phyloP scores from a whole-genome alignment of 768 basidiomycete genomes.

The Lactifluus rugatus region DNA sequence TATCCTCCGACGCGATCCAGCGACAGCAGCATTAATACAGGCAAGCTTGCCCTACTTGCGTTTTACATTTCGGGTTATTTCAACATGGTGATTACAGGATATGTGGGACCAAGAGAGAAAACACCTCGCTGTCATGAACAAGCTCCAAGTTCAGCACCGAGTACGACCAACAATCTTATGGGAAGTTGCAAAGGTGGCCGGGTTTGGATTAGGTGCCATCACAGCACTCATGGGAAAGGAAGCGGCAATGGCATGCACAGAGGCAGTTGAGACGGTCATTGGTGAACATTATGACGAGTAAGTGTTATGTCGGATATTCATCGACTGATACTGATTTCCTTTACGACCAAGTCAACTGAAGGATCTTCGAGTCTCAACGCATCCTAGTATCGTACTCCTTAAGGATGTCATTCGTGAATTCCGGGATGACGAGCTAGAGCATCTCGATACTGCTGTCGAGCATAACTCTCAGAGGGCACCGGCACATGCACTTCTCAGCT shows the following conservation, averaged over 20 bases:
- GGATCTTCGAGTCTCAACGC: slow-evolving; percentile 56
- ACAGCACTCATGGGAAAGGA: slow-evolving; percentile 87
- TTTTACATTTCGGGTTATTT: background rate
- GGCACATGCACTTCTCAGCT: slow-evolving; percentile 82
- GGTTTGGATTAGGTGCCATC: slow-evolving; percentile 74
- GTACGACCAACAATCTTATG: slow-evolving; percentile 77
- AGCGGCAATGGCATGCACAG: slow-evolving; percentile 97
- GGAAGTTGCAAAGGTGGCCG: slow-evolving; percentile 78
- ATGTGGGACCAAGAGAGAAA: slow-evolving; percentile 98
- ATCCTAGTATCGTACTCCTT: slow-evolving; percentile 72
- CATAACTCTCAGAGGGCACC: slow-evolving; percentile 84
- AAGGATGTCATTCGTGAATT: slow-evolving; percentile 70
- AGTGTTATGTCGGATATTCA: slow-evolving; percentile 26
- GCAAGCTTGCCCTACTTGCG: slow-evolving; percentile 32
- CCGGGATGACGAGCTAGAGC: slow-evolving; percentile 90
- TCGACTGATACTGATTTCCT: background rate
- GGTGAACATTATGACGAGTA: slow-evolving; percentile 98
- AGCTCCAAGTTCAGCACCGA: slow-evolving; percentile 71
- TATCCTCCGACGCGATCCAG: slow-evolving; percentile 52
- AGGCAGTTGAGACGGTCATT: slow-evolving; percentile 95
- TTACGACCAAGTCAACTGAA: slow-evolving; percentile 59
- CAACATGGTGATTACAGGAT: slow-evolving; percentile 40
- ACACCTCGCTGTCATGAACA: slow-evolving; percentile 80
- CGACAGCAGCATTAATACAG: slow-evolving; percentile 59
- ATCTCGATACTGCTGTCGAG: slow-evolving; percentile 84